A percentile compares a stretch with the other conserved stretches of the same genome.
These are phyloP conservation scores for Pseudogymnoascus sp. DNA, from an alignment of 2,329 filamentous ascomycete species.

Conservation along the genomic window DNA sequence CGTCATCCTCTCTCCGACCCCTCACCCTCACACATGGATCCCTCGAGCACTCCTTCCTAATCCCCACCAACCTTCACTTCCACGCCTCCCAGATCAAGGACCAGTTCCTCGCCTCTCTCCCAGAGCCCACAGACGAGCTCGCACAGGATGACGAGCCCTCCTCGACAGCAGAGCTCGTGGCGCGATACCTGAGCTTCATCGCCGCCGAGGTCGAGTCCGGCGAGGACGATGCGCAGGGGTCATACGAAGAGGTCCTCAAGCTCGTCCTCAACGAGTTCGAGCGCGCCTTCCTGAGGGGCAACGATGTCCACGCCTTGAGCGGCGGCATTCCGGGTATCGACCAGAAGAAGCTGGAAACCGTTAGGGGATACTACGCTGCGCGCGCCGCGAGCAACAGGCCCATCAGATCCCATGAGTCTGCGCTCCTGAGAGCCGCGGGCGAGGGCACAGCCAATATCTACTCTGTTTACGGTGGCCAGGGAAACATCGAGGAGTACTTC, in stretches of 20 bases:
- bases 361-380: conserved; percentile 85
- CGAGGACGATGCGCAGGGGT: conserved; percentile 80
- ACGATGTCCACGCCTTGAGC: conserved; percentile 89
- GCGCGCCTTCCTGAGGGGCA: conserved; percentile 85
- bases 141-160: conserved; percentile 99
- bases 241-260: conserved; percentile 87
- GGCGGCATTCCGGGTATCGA: conserved; percentile 82
- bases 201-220: conserved; percentile 84
- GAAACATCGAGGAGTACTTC: conserved; percentile 99
- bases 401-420: conserved; percentile 89
- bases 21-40: conserved; percentile 86
- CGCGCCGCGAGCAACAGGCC: conserved; percentile 74
- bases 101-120: conserved; percentile 75
- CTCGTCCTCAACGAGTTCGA: conserved; percentile 93
- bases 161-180: conserved; percentile 84
- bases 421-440: conserved; percentile 77
- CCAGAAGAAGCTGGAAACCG: conserved; percentile 82
- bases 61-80: conserved; percentile 92
- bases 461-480: conserved; percentile 92
- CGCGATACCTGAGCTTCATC: conserved; percentile 85
- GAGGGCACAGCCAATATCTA: conserved; percentile 81
- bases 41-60: conserved; percentile 91
- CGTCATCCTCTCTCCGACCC: conserved; percentile 83
- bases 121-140: conserved; percentile 88
- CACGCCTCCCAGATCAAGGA: conserved; percentile 93